Evolutionary conservation across 345 rosid genomes (phyloP), one percentile per base, ranked within the genome.

Genomic region (Rhodomyrtus tomentosa): DNA sequence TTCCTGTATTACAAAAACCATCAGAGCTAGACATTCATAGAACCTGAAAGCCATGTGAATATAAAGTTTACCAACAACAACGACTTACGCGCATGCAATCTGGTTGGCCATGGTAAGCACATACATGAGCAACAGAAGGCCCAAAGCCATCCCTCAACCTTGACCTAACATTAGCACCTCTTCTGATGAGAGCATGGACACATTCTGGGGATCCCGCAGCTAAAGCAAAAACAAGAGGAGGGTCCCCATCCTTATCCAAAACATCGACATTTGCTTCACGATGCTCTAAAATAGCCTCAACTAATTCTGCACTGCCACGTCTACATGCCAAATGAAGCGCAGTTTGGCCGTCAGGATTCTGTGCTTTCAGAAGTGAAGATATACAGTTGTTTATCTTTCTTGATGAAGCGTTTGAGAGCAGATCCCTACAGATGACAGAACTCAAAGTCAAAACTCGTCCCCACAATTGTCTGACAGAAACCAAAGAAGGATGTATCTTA

Each of bases 61-160:
- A 81, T 18, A 85, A 51, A 25, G 74, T 42, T 56, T 84, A 18
- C 59, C 36, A 55, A 48, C 27, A 59, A 36, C 55, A 79, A 83
- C 87, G 87, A 90, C 98, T 87, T 92, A 97, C 99, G 81, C 89
- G 96, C 98, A 97, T 95, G 91, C 99, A 95, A 85, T 95, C 99
- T 84, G 99, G 98, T 85, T 97, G 99, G 83, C 99, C 99, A 90
- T 97, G 98, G 87, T 95, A 95, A 27, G 98, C 98, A 92, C 99
- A 97, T 82, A 95, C 98, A 91, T 97, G 99, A 85, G 99, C 96
- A 83, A 97, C 94, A 48, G 99, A 97, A 9, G 98, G 99, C 87
- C 98, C 98, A 85, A 90, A 85, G 82, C 99, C 98, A 86, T 95
- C 96, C 86, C 98, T 92, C 90, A 95, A 89, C 88, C 96, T 92